Percentiles rank a stretch among this genome's conserved stretches.
Evolutionary conservation across 2,329 filamentous ascomycete genomes (phyloP).

Genomic region (Mycocentrospora acerina): DNA sequence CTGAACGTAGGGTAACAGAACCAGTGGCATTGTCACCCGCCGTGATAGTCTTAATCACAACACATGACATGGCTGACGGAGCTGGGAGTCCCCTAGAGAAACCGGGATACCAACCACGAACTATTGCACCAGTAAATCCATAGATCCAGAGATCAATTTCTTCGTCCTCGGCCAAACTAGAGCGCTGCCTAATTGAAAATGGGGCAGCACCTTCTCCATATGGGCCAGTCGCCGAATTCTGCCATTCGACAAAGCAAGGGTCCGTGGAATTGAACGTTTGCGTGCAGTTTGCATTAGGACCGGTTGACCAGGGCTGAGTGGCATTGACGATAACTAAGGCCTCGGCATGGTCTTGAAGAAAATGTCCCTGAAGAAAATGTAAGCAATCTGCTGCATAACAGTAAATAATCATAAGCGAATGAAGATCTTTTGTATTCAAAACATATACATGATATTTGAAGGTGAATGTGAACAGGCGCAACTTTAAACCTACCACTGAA

Average conservation of each 20-base stretch:
- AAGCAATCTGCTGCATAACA: background rate
- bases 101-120: constrained; percentile 45
- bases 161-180: constrained; percentile 34
- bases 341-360: constrained; percentile 62
- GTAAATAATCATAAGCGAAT: background rate
- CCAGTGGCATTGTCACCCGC: constrained; percentile 61
- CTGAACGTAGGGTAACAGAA: constrained; percentile 58
- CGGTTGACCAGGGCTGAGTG: constrained; percentile 10
- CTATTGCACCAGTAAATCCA: constrained; percentile 12
- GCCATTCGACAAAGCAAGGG: constrained; percentile 46
- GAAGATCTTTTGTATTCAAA: no score
- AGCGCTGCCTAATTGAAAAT: constrained; percentile 49
- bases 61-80: constrained; percentile 43
- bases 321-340: constrained; percentile 45
- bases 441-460: no score
- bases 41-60: constrained; percentile 58
- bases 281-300: constrained; percentile 25
- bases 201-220: constrained; percentile 46
- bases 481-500: constrained; percentile 54
- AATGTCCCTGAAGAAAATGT: constrained; percentile 51
- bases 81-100: constrained; percentile 44
- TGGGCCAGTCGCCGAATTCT: constrained; percentile 36
- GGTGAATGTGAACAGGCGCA: no score
- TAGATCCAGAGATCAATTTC: constrained; percentile 11
- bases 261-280: constrained; percentile 35